Base-by-base conservation (phyloP, 225 moss, liverwort and hornwort species). In the Marchantia paleacea region DNA sequence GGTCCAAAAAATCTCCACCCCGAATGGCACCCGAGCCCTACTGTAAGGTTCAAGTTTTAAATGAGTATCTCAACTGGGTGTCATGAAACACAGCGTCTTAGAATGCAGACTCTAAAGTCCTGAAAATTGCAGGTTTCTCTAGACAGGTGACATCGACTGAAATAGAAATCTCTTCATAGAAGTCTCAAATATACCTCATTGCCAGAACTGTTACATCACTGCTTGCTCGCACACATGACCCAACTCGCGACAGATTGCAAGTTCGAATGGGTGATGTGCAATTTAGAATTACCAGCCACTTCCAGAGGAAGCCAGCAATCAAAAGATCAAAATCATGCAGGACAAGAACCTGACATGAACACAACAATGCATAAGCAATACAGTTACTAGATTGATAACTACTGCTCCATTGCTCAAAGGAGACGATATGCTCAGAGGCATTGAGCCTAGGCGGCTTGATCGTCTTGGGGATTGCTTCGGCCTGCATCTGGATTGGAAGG, bases 381-480 rank as follows among this genome's bases (percentile, higher is more conserved):
- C 78, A 64, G 64, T 78, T 65, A 64, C 78, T 65, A 78, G 50
- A 64, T 64, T 48, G 50, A 65, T 78, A 65, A 65, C 64, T 65
- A 78, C n/a, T 78, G 78, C 65, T 62, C 10, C 78, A 51, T 28
- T 48, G 49, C 65, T 65, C 50, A 25, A 77, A 50, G 31, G 25
- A 26, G 53, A 65, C 25, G 11, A 51, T 19, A 31, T 61, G 60
- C 62, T 62, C 52, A 48, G 20, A 58, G 62, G 48, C 6, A 72
- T 49, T 20, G 19, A 26, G n/a, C 55, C 78, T 86, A 83, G 12
- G 78, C n/a, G 52, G 75, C 83, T 78, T 67, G 73, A 14, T 78
- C 83, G 47, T 86, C 86, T 73, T 78, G 68, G 60, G 81, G 73
- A 50, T 77, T 81, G 26, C 75, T 22, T 19, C 80, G 73, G 9